Conservation (phyloP, 495 filamentous ascomycete species). For the Daldinia decipiens region DNA sequence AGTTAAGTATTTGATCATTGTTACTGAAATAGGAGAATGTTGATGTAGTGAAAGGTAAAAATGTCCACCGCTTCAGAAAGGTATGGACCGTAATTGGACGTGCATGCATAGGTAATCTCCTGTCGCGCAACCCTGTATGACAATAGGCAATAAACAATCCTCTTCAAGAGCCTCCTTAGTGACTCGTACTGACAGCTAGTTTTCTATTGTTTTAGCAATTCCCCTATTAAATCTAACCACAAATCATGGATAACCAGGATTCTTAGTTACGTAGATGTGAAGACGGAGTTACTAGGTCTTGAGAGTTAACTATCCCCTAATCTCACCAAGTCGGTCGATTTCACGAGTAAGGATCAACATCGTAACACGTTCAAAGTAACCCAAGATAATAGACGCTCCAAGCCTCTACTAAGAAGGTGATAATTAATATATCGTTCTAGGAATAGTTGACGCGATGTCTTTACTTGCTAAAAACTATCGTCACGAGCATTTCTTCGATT, state of each 20-base stretch:
- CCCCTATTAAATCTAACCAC: background rate
- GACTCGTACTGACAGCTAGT: background rate
- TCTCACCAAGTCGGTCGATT: background rate
- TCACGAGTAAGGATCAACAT: background rate
- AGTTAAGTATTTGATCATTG: background rate
- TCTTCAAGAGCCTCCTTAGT: background rate
- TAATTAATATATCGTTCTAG: background rate
- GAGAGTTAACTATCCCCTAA: background rate
- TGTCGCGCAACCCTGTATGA: background rate
- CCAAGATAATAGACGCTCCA: background rate
- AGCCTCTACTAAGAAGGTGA: conserved; percentile 1
- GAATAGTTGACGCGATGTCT: background rate
- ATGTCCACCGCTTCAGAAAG: background rate
- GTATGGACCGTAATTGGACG: background rate
- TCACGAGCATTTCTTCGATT: background rate
- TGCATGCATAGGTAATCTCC: conserved; percentile 3
- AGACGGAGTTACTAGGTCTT: background rate
- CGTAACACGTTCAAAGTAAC: background rate
- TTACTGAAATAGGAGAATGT: background rate
- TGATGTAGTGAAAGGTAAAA: background rate
- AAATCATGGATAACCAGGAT: background rate
- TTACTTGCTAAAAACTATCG: background rate
- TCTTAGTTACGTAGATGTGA: background rate
- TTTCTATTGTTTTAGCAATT: background rate
- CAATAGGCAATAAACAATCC: background rate